Percentiles rank a stretch among this genome's conserved stretches.
These are phyloP conservation scores for Xylaria cubensis DNA, from an alignment of 495 filamentous ascomycete genomes.

Conservation along the genomic window DNA sequence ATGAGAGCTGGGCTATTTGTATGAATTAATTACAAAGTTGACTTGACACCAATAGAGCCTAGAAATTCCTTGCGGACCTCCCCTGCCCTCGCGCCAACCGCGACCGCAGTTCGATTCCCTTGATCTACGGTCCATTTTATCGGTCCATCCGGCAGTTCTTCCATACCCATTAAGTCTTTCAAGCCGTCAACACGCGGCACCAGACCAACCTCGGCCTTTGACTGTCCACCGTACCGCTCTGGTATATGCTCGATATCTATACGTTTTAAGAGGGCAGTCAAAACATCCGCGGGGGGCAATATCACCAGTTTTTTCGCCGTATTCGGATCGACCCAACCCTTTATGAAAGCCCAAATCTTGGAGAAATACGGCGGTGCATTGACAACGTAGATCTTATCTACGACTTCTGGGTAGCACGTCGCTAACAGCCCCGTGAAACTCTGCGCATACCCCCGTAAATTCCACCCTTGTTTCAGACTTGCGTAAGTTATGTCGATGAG, in stretches of 20 bases:
- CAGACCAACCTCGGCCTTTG: not conserved
- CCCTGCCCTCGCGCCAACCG: slow-evolving; percentile 10
- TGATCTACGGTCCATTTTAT: slow-evolving; percentile 19
- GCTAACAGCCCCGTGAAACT: slow-evolving; percentile 9
- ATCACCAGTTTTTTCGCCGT: slow-evolving; percentile 18
- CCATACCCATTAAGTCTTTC: slow-evolving; percentile 13
- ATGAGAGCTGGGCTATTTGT: no score
- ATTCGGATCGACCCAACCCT: slow-evolving; percentile 17
- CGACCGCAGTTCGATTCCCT: slow-evolving; percentile 17
- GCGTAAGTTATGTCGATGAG: slow-evolving; percentile 12
- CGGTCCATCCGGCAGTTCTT: slow-evolving; percentile 13
- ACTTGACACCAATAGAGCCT: not conserved
- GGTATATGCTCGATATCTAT: slow-evolving; percentile 25
- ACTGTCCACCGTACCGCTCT: slow-evolving; percentile 13
- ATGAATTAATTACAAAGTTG: not conserved
- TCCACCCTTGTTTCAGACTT: slow-evolving; percentile 19
- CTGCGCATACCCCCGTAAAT: slow-evolving; percentile 12
- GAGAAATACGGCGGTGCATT: slow-evolving; percentile 21
- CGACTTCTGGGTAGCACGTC: slow-evolving; percentile 21
- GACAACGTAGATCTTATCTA: slow-evolving; percentile 12
- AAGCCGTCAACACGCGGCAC: slow-evolving; percentile 1
- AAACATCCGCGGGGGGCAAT: slow-evolving; percentile 2
- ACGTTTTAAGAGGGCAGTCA: slow-evolving; percentile 6
- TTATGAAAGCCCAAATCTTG: slow-evolving; percentile 9
- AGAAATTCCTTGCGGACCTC: slow-evolving; percentile 2